Evolutionary conservation across 768 basidiomycete species (phyloP).

Genomic region (Cystobasidium onofrii): DNA sequence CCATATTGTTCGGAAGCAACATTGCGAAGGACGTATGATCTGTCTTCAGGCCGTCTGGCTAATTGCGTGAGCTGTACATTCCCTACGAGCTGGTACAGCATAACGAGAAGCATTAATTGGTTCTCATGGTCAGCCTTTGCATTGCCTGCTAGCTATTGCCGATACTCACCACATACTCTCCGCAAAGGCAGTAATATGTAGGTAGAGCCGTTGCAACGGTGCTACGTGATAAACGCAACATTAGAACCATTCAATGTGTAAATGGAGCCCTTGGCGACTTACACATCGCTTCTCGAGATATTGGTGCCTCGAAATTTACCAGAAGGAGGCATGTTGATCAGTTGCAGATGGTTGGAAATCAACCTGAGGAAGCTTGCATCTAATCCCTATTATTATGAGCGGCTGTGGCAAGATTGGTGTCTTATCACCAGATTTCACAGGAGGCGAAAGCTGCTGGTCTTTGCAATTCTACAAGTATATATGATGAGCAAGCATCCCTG

Average conservation of each 20-base stretch:
- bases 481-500: no score
- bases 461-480: no score
- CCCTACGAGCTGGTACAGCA: neutral
- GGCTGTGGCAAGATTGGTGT: neutral
- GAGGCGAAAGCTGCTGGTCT: no score
- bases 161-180: conserved; percentile 21
- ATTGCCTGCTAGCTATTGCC: neutral
- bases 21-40: conserved; percentile 17
- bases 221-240: neutral
- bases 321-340: neutral
- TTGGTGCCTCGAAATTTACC: neutral
- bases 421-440: no score
- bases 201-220: conserved; percentile 15
- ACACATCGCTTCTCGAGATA: conserved; percentile 2
- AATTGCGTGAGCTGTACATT: conserved; percentile 16
- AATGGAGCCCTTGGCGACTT: neutral
- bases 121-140: no score
- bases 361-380: neutral
- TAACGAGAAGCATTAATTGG: neutral
- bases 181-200: conserved; percentile 29
- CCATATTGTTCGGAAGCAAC: conserved; percentile 10
- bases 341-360: neutral
- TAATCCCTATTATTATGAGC: neutral
- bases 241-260: neutral
- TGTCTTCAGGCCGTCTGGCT: conserved; percentile 10